Base-by-base conservation (phyloP, 495 filamentous ascomycete genomes). In the Aspergillus funiculosus region DNA sequence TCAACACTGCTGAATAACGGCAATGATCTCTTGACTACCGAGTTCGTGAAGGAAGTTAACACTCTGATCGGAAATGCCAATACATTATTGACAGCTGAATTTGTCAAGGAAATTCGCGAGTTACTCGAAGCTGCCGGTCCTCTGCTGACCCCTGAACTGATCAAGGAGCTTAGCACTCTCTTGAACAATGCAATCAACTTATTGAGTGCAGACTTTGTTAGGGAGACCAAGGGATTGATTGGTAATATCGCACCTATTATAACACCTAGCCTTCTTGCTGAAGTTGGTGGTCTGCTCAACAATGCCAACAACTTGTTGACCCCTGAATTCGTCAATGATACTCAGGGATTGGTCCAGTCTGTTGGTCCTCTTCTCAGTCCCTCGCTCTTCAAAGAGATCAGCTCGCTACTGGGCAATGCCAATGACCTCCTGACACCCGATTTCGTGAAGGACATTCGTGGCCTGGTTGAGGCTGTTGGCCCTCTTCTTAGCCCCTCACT, bases 231-330 rank as follows among this genome's bases (percentile, higher is more conserved):
- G 48, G 54, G 58, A 43, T 53, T 75, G 40, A 54, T 75, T 20
- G 42, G 39, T 22, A 55, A 62, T 6, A 50, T 68, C n/a, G 52
- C 57, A 20, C 61, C 62, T 13, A 48, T 71, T 9, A 21, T 75
- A 2, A 69, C 62, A 4, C 45, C 61, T 1, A 52, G 61, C 10
- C 62, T 69, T 8, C 55, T 73, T 29, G 56, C 59, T 22, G 61
- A 68, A n/a, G 59, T 73, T 3, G 48, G 63, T 22, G 54, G 62
- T 18, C 58, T 75, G 10, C 48, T 75, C 35, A 53, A 50, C 14
- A 74, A 72, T 44, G 70, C 70, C 8, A 66, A 66, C 39, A 54
- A 54, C 19, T 58, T 75, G 11, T 45, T 75, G 15, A 72, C 68
- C 1, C 46, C 44, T 9, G 51, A 56, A 9, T 72, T 73, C 44